Evolutionary conservation across 2,329 filamentous ascomycete species (phyloP).

Genomic region (Alternaria gaisen): DNA sequence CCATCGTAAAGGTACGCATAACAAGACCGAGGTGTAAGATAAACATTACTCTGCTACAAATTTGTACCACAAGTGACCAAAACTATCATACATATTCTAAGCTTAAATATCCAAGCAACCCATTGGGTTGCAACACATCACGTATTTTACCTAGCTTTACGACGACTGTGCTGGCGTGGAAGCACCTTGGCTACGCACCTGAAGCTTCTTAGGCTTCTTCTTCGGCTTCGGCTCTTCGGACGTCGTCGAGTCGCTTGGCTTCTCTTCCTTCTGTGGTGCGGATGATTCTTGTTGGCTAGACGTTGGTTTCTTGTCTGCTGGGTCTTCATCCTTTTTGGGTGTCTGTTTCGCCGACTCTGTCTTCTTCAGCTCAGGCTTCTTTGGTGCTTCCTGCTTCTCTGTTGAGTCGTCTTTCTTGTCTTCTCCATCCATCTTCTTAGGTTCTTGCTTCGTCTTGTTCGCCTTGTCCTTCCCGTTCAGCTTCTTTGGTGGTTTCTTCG

Average conservation of each 20-base stretch:
- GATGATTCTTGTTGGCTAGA: neutral
- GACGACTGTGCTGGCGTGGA: conserved; percentile 19
- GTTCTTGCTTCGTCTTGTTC: conserved; percentile 22
- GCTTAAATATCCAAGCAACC: rapidly evolving
- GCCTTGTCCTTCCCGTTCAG: conserved; percentile 18
- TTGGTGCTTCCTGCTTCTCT: conserved; percentile 9
- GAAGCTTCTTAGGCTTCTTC: conserved; percentile 52
- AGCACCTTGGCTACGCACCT: conserved; percentile 35
- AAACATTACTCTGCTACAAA: neutral
- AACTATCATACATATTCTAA: neutral
- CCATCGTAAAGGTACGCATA: neutral
- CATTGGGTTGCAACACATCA: neutral
- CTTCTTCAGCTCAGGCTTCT: conserved; percentile 1
- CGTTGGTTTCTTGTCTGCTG: conserved; percentile 4
- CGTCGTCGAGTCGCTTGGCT: conserved; percentile 1
- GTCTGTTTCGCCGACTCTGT: conserved; percentile 2
- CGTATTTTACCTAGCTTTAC: neutral
- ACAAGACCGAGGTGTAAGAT: neutral
- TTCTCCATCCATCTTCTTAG: conserved; percentile 17
- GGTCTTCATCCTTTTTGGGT: conserved; percentile 17
- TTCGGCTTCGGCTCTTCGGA: conserved; percentile 34
- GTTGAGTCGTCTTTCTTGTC: conserved; percentile 8
- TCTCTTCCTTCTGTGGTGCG: conserved; percentile 8
- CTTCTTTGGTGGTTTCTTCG: conserved; percentile 32
- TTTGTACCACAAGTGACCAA: neutral